Evolutionary conservation across 2,329 filamentous ascomycete species (phyloP), one percentile per base, ranked within the genome.

Genomic region (Neopestalotiopsis rosae): DNA sequence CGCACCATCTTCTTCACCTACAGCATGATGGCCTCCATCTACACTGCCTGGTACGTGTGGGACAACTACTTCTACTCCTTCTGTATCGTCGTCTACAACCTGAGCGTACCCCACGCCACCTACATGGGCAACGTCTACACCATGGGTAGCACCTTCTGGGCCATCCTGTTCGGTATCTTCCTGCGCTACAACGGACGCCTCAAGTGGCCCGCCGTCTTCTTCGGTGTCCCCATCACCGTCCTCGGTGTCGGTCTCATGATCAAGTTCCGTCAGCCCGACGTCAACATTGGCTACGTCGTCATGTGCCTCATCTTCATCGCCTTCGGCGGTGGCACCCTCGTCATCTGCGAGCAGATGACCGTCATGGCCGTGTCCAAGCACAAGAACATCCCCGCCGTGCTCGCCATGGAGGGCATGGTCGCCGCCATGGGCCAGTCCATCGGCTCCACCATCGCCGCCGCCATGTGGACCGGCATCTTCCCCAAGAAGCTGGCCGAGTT

Each of bases 381-480:
- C 71, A 80, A 86, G 70, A 81, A 88, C 71, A 82, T 89, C 12
- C 85, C 88, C 32, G 81, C 84, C 4, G 82, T 86, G n/a, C 84
- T 88, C 4, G 86, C 87, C 5, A 79, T 91, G 71, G 82, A 87
- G 69, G 81, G 85, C 13, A 83, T 89, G 2, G 85, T 86, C 40
- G 84, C 86, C 71, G 84, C 83, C 68, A 82, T 90, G 69, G 88
- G 88, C 67, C 86, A 85, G 38, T 85, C 86, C 2, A 82, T 89
- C 17, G 87, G 87, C 10, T 81, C 81, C 3, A 84, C 88, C 38
- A 83, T 90, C 65, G 86, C 88, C 4, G 85, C 83, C 2, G 86
- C 88, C 4, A 85, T 91, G 71, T 90, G 88, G 87, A 85, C 83
- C 1, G 82, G 84, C 71, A 82, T 84, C 2, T 84, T 90, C 70